Evolutionary conservation across 768 basidiomycete genomes (phyloP), one percentile per base, ranked within the genome.

Genomic region (Boletus rubroflammeus): DNA sequence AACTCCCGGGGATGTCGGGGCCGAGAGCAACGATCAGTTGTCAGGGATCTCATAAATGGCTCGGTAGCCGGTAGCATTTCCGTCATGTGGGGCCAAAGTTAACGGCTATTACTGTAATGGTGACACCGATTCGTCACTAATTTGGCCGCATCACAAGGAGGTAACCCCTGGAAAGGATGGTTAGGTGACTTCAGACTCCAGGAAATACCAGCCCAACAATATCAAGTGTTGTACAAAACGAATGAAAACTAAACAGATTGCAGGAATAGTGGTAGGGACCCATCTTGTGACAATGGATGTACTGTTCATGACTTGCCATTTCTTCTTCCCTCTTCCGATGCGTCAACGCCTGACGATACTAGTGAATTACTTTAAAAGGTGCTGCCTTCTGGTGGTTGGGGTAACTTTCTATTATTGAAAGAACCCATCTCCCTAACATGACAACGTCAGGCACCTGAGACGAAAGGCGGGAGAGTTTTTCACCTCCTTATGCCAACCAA

Each of bases 401-500:
- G 90, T 35, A 95, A 80, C 75, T 98, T 98, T 62, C 93, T 78
- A 72, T 98, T 99, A 57, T 81, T 81, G 66, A 89, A 85, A 45
- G 89, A 83, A 3, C 87, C 93, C 97, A 99, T 98, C 72, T 97
- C 94, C 75, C 95, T 98, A 61, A 10, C 14, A 57, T 0, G 43
- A 52, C 38, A 47, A 45, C 5, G 50, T 63, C 32, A 60, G 47
- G 25, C 28, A 45, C 19, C 25, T 46, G 40, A 56, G 44, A 44
- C 19, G 46, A 57, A 36, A 38, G 11, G 34, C 6, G 8, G 36
- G 42, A 46, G 21, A 44, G 11, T 31, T n/a, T 11, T 49, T 56
- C 35, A 94, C 96, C 83, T 87, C 65, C 96, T 79, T 63, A 99
- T 90, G 71, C 94, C 91, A n/a, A 96, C 90, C 11, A 99, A 77